Evolutionary conservation across 2,329 filamentous ascomycete species (phyloP), one percentile per base, ranked within the genome.

Genomic region (Penicillium palitans): DNA sequence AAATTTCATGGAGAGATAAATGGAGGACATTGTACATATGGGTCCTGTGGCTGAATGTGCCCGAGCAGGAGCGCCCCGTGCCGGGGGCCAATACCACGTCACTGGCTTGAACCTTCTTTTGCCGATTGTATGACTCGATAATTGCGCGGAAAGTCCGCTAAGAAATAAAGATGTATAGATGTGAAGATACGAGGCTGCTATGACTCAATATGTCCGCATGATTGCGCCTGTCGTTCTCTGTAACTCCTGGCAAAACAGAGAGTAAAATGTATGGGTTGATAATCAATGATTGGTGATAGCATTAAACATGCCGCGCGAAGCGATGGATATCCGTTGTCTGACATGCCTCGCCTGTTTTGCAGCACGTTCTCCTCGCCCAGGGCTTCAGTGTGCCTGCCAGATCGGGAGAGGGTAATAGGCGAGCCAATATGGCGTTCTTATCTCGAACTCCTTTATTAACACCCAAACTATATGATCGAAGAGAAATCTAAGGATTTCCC

Each of bases 401-500:
- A 24, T 45, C 15, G 8, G 40, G 15, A 19, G 19, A 33, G 13
- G 19, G 25, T 8, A 27, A 25, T 19, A 4, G 52, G 21, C 19
- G 17, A 29, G 19, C 31, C 29, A 29, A 47, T 17, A n/a, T 39
- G 24, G 35, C 5, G 41, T 29, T 44, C 12, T 6, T 25, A 24
- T 37, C 19, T 44, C 17, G 1, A 35, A 10, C 3, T 24, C 12
- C 10, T 29, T 27, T 42, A 39, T 2, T 19, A 2, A 33, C 7
- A 15, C 2, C n/a, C 13, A 19, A 39, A 25, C 8, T 1, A 37
- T 29, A 19, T 6, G 35, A 46, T 8, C 13, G n/a, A 21, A 39
- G 29, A 15, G 10, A 21, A 15, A 9, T 15, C 27, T 57, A 74
- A 51, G 77, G 59, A 21, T 75, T 75, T 41, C 83, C 84, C 52